Evolutionary conservation across 164 flowering plant genomes (phyloP).

Genomic region (Piper longum): DNA sequence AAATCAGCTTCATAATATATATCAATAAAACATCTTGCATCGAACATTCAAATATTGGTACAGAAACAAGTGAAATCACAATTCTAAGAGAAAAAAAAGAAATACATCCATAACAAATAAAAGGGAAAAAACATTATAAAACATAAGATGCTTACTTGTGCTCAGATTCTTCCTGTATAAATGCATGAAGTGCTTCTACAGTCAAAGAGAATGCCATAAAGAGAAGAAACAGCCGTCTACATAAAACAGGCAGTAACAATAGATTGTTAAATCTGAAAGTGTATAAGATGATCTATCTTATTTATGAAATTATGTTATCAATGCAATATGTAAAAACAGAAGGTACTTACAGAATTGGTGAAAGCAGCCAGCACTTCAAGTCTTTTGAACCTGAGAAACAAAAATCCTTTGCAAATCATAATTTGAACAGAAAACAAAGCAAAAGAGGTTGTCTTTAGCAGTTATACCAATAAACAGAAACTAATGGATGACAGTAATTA

Average conservation of each 20-base stretch:
- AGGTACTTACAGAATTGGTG: conserved; percentile 89
- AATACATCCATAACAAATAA: not conserved
- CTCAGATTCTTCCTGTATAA: conserved; percentile 94
- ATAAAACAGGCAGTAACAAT: conserved; percentile 33
- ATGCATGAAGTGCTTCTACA: conserved; percentile 98
- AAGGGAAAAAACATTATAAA: not conserved
- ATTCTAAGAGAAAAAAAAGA: not conserved
- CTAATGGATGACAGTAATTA: too few relatives aligned
- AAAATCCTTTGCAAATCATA: too few relatives aligned
- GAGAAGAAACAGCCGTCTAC: conserved; percentile 98
- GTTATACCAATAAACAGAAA: too few relatives aligned
- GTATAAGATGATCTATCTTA: not conserved
- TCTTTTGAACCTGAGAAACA: conserved; percentile 70
- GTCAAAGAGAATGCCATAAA: conserved; percentile 95
- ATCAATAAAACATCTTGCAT: too few relatives aligned
- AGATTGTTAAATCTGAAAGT: conserved; percentile 23
- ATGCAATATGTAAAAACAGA: conserved; percentile 2
- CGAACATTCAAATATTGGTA: too few relatives aligned
- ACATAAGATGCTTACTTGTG: conserved; percentile 71
- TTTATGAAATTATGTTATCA: not conserved
- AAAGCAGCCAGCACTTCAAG: conserved; percentile 94
- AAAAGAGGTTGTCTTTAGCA: not conserved
- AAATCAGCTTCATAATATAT: too few relatives aligned
- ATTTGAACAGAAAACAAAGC: not conserved
- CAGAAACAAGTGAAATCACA: not conserved